These are phyloP conservation scores for Boletus subparvulus DNA, from an alignment of 768 basidiomycete genomes.

Conservation along the genomic window DNA sequence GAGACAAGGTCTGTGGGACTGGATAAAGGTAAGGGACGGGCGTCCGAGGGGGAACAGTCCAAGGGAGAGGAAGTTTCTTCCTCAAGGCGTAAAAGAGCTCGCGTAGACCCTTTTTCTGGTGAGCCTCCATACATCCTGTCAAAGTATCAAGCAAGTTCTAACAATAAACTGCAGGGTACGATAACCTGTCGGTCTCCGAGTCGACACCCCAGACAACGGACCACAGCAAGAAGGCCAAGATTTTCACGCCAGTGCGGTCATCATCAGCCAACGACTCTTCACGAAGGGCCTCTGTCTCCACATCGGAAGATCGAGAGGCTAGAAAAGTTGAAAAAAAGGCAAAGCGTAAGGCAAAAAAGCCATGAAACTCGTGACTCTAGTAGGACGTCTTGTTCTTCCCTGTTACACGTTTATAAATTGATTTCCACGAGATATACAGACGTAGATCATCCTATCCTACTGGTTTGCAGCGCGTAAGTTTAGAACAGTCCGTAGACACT, in stretches of 20 bases:
- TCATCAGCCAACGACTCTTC: conserved; percentile 7
- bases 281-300: conserved; percentile 22
- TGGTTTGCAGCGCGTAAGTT: conserved; percentile 15
- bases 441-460: conserved; percentile 14
- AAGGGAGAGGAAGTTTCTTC: conserved; percentile 12
- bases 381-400: conserved; percentile 8
- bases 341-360: conserved; percentile 35
- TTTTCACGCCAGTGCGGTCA: neutral
- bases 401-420: conserved; percentile 14
- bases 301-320: conserved; percentile 23
- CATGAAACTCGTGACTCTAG: conserved; percentile 1
- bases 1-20: neutral
- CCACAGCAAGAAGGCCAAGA: conserved; percentile 12
- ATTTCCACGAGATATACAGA: conserved; percentile 14
- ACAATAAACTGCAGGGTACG: conserved; percentile 30
- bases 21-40: conserved; percentile 40
- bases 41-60: conserved; percentile 26
- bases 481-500: conserved; percentile 12
- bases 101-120: conserved; percentile 70
- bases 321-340: conserved; percentile 35
- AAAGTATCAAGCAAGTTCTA: neutral
- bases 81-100: conserved; percentile 50
- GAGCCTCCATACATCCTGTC: neutral
- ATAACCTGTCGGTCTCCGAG: conserved; percentile 15
- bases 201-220: neutral